Evolutionary conservation across 1,284 basidiomycete species (phyloP), one percentile per base, ranked within the genome.

Genomic region (Sporisorium graminicola): DNA sequence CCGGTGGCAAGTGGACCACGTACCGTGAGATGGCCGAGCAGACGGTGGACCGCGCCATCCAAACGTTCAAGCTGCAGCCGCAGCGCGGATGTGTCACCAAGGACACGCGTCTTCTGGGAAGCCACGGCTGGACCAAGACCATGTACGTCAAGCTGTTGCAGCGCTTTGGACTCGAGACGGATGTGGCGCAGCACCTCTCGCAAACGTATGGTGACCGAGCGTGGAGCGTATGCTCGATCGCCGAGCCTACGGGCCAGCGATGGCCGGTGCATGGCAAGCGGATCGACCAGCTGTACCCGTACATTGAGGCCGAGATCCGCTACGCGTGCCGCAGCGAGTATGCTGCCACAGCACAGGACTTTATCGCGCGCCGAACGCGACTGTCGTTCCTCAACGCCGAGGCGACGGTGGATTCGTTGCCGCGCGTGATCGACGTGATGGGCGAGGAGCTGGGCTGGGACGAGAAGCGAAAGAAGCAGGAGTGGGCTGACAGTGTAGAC

Each of bases 1-100:
- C 94, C 8, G 96, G 96, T 51, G 96, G 96, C 6, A 99, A 98
- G 87, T 99, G 96, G 96, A 99, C 96, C 58, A 98, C 96, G 31
- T 99, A 98, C 86, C 81, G 84, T 33, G 92, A 92, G 57, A 98
- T 98, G 96, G 94, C 96, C 33, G 90, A 95, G 88, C 94, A 99
- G 88, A 94, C 94, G 0, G 92, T 98, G 52, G 93, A 98, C 87
- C 89, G 89, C 65, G 96, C 95, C 12, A 89, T 98, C 74, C 89
- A 93, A 85, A 90, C 90, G 61, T 98, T 93, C 87, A 88, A 87
- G 33, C 86, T 95, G 56, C 87, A 91, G 82, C 90, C 90, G 3
- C 61, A 80, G 69, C 82, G 82, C 22, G 81, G 69, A 12, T 96
- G 94, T 83, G 90, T 93, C 55, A 98, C 96, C 31, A 91, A 92